Evolutionary conservation across 345 rosid species (phyloP).

Genomic region (Pelargonium nanum): DNA sequence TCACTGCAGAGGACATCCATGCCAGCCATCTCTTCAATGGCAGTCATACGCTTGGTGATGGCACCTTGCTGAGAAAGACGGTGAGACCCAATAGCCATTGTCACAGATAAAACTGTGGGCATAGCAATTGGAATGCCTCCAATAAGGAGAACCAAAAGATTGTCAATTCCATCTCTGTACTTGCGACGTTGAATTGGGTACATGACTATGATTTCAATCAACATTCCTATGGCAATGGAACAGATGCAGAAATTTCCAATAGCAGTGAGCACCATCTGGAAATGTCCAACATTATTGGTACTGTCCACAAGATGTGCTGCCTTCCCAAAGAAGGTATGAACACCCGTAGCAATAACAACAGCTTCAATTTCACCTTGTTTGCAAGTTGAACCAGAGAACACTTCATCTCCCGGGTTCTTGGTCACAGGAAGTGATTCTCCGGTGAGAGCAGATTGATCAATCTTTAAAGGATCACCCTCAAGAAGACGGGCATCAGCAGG

Average conservation of each 20-base stretch:
- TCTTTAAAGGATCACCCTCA: conserved; percentile 75
- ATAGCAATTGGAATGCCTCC: conserved; percentile 92
- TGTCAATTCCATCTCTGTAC: conserved; percentile 71
- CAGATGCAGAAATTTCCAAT: conserved; percentile 86
- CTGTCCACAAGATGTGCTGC: conserved; percentile 88
- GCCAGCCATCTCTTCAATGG: conserved; percentile 89
- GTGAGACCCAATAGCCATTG: conserved; percentile 90
- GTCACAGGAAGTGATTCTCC: conserved; percentile 66
- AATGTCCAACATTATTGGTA: conserved; percentile 81
- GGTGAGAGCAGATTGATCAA: conserved; percentile 58
- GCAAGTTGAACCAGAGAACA: conserved; percentile 80
- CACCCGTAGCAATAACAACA: conserved; percentile 79
- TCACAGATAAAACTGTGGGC: conserved; percentile 75
- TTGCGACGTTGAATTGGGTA: conserved; percentile 60
- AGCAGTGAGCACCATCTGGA: conserved; percentile 69
- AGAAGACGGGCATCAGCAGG: conserved; percentile 94
- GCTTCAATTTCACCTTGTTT: conserved; percentile 90
- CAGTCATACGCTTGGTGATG: conserved; percentile 86
- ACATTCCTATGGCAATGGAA: conserved; percentile 58
- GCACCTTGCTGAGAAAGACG: conserved; percentile 70
- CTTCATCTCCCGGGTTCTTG: conserved; percentile 54
- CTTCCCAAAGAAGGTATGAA: conserved; percentile 83
- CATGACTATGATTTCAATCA: conserved; percentile 67
- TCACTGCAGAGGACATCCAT: conserved; percentile 92
- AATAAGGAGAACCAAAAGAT: conserved; percentile 72